Base-by-base conservation (phyloP, 257 asterid species). In the Ilex asprella region DNA sequence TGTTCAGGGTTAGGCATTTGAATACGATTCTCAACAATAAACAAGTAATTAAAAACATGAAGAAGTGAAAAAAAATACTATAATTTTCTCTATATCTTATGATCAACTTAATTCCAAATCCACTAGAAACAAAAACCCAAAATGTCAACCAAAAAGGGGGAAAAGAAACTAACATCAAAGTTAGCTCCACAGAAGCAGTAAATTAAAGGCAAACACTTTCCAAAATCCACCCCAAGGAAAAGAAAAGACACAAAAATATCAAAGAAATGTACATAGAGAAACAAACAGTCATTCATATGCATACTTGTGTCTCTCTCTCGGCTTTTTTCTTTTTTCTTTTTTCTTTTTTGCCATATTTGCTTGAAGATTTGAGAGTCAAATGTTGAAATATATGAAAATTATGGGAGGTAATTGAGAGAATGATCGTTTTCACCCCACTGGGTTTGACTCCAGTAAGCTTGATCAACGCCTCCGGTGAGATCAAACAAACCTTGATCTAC, bases 351-450 rank as follows among this genome's bases (percentile, higher is more conserved):
- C 27, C 27, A n/a, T 39, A 52, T 41, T 62, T 13, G 63, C 16
- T 52, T 35, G 13, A 59, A 51, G 49, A 67, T 41, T 63, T 30
- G 46, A 44, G 55, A 32, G 77, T 76, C 55, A 63, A 71, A 27
- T 59, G 50, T 49, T 55, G 66, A 66, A 53, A 29, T 60, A 35
- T 3, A 35, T 35, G 8, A 54, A 60, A 60, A 71, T 70, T 76
- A 79, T 10, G 87, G 91, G 41, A 80, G 86, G 73, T 77, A 81
- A 77, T 75, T 71, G 30, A 86, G 82, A 49, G 87, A 73, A 62
- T 75, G 90, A 74, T 90, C 87, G 35, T 69, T 75, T 69, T 82
- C 84, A 57, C 74, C 70, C 95, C 94, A 84, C 67, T 84, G 88
- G 15, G 79, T 65, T 72, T 82, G 91, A 66, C 67, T 77, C 97